phyloP scores from a whole-genome alignment of 306 rosid species.

The Myrica gale region DNA sequence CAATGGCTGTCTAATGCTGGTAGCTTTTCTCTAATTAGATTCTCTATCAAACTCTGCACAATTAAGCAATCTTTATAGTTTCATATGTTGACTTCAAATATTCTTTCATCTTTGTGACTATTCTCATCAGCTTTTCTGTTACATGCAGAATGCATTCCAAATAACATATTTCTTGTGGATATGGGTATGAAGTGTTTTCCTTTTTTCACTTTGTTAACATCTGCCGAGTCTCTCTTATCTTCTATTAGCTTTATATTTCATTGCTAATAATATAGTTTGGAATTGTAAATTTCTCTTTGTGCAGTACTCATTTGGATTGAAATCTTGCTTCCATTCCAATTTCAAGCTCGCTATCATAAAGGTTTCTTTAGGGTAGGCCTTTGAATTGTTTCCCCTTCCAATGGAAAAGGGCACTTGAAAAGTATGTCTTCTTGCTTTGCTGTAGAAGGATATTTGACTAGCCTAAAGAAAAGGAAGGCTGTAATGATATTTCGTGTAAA shows the following conservation, averaged over 20 bases:
- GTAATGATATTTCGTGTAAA: neutral
- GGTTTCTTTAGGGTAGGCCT: slow-evolving; percentile 65
- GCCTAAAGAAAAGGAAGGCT: neutral
- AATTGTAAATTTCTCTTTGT: slow-evolving; percentile 29
- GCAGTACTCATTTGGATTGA: slow-evolving; percentile 72
- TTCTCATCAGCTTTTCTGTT: slow-evolving; percentile 28
- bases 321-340: slow-evolving; percentile 69
- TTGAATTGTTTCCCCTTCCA: slow-evolving; percentile 4
- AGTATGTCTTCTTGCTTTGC: neutral
- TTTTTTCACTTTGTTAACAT: slow-evolving; percentile 14
- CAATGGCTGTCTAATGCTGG: neutral
- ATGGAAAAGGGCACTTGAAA: neutral
- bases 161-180: slow-evolving; percentile 72
- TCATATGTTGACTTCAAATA: neutral
- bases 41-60: neutral
- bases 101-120: slow-evolving; percentile 12
- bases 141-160: slow-evolving; percentile 87
- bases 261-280: slow-evolving; percentile 13
- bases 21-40: neutral
- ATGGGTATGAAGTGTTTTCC: slow-evolving; percentile 53
- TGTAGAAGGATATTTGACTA: neutral
- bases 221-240: neutral
- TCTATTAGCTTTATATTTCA: neutral
- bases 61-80: neutral
- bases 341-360: slow-evolving; percentile 51